Evolutionary conservation across 192 early-diverging fungal genomes (phyloP), one percentile per base, ranked within the genome.

Genomic region (Umbelopsis isabellina): DNA sequence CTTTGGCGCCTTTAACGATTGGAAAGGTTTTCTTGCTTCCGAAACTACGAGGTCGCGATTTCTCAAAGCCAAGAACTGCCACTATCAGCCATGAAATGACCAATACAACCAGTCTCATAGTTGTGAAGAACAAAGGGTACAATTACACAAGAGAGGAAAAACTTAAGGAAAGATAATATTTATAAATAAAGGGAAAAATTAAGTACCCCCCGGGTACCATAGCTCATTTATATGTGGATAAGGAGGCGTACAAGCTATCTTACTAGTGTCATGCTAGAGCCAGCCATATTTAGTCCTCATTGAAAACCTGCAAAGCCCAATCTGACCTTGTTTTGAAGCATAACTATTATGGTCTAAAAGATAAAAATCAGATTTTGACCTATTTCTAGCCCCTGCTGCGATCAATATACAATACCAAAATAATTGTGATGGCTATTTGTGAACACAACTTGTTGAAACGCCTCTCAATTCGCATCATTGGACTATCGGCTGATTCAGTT

Each of bases 261-360:
- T 41, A 41, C 37, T 41, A 41, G 37, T 41, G 37, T 41, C 37
- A 41, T 41, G 37, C 37, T 41, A 9, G 37, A 41, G 37, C 37
- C 37, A 41, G 25, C 51, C 51, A 22, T 52, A 22, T 52, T 52
- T 52, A 52, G 51, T 25, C 21, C 51, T 22, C 51, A 52, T 52
- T 52, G 51, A 52, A 52, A 41, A 41, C 37, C 23, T 52, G 51
- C 21, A 52, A 41, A 41, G 37, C 37, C 51, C 51, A 52, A 52
- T 52, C 51, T 52, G 51, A 52, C 51, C 51, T 52, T 52, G 22
- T 52, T 52, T 52, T 52, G 51, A 52, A 52, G 51, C 21, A 23
- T 20, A 22, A 52, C 4, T 8, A 11, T 50, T 41, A 41, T 41
- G 37, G 5, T 5, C 37, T 41, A 41, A 41, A 41, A 41, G n/a